Base-by-base conservation (phyloP, 1,284 basidiomycete species). In the Austroboletus rostrupii region DNA sequence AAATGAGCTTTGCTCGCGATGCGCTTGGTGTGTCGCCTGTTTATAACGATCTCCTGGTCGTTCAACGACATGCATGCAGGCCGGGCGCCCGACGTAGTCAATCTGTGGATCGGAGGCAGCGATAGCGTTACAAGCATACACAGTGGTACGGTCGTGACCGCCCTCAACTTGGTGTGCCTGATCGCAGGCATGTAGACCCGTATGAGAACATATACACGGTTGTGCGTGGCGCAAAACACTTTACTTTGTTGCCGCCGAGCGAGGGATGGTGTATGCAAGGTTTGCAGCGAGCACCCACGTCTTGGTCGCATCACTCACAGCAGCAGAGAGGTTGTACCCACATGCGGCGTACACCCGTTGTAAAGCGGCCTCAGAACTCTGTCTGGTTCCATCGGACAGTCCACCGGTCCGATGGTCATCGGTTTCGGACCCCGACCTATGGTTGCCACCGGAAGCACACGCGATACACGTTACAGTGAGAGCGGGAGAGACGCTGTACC, bases 131-230 rank as follows among this genome's bases (percentile, higher is more conserved):
- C 93, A 0, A 91, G 87, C 49, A 78, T 95, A 42, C 93, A 97
- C 64, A 88, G 81, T 61, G 92, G 90, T 90, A 58, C 44, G 72
- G 50, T 33, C 0, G 10, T 9, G 7, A 20, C 7, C 28, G 36
- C 1, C 37, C 41, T 20, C 14, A 17, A 10, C 16, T 40, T 38
- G 16, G 7, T n/a, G 20, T 12, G 10, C 19, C 53, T 55, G 49
- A 65, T 43, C 10, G 23, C 5, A 35, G 35, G 28, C 48, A 19
- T 44, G 58, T 58, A 91, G 90, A 93, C 68, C 90, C 90, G 2
- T 96, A 94, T 61, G 92, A 96, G 70, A 97, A 96, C 65, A 80
- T 96, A 45, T 96, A 96, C 67, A 80, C 85, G 11, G 90, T 97
- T 26, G 72, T 94, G 46, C 79, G 87, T 47, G 93, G 92, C 5